phyloP scores from a whole-genome alignment of 176 grass and related monocot species.

The Calamus simplicifolius region DNA sequence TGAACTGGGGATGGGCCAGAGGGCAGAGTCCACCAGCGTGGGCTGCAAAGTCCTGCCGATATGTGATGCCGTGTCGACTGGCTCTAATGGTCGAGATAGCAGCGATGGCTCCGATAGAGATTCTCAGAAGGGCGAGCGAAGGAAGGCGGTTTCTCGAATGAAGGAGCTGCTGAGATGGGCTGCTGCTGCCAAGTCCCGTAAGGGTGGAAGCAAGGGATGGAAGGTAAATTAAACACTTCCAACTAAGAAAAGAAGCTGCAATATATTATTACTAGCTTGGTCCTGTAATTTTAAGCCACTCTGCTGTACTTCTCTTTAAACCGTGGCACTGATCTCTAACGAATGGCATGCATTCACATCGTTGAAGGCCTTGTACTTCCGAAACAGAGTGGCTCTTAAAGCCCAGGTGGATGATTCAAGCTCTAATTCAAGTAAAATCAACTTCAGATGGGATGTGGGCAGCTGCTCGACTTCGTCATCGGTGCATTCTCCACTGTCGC shows the following conservation, averaged over 20 bases:
- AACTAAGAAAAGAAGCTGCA: too few relatives aligned
- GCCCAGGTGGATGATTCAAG: constrained; percentile 13
- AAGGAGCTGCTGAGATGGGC: constrained; percentile 36
- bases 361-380: constrained; percentile 20
- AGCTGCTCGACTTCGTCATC: constrained; percentile 19
- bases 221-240: constrained; percentile 12
- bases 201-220: constrained; percentile 21
- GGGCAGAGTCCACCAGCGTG: constrained; percentile 17
- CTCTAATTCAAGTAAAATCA: constrained; percentile 29
- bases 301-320: too few relatives aligned
- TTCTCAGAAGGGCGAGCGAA: constrained; percentile 11
- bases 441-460: constrained; percentile 36
- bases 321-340: background rate
- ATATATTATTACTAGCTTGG: too few relatives aligned
- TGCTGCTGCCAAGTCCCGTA: constrained; percentile 10
- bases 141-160: constrained; percentile 18
- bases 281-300: too few relatives aligned
- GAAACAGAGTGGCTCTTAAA: constrained; percentile 5
- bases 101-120: constrained; percentile 15
- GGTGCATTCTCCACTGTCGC: constrained; percentile 7
- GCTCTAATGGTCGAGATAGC: constrained; percentile 4
- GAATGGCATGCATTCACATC: background rate
- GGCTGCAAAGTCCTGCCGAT: constrained; percentile 38
- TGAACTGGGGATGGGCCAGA: constrained; percentile 11
- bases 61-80: constrained; percentile 17